Base-by-base conservation (phyloP, 2,329 filamentous ascomycete genomes). In the Phialophora tarda region DNA sequence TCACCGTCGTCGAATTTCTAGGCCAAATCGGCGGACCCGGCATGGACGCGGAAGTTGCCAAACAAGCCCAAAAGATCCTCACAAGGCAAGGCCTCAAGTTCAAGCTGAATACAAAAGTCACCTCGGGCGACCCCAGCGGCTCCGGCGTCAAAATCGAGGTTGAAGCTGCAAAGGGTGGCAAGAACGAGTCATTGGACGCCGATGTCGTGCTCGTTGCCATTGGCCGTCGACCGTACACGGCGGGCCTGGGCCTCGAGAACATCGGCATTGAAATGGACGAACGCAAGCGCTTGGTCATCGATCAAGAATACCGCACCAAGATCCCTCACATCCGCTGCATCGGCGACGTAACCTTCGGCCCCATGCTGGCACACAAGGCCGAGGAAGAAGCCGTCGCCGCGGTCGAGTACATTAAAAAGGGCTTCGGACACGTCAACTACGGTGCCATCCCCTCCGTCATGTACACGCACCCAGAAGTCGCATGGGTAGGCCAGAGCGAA, bases 301-400 rank as follows among this genome's bases (percentile, higher is more conserved):
- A 99, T 85, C 93, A 93, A 74, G 94, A 99, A 82, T 99, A 97
- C 87, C 93, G 95, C 82, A 99, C 95, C 77, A 98, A 97, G 85
- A 84, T 95, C 73, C 91, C 93, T 56, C 95, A 99, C 84, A 97
- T 99, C 80, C 93, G 95, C 75, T 95, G 94, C 75, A 91, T 98
- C 73, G 95, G 95, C 77, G 95, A 98, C 80, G 91, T 88, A 77
- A 99, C 95, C 55, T 99, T 99, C 79, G 95, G 95, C 10, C 93
- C 93, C 76, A 99, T 99, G 95, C 89, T 99, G 76, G 95, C 95
- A 62, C 95, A 99, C 87, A 99, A 99, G 87, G 95, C 95, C 59
- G 95, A 99, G 82, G 95, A 99, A 82, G 95, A 99, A 83, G 95
- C 87, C 67, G 93, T 98, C 71, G 95, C 95, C 34, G 94, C 90